Evolutionary conservation across 495 filamentous ascomycete genomes (phyloP), one percentile per base, ranked within the genome.

Genomic region (Delitschia confertaspora): DNA sequence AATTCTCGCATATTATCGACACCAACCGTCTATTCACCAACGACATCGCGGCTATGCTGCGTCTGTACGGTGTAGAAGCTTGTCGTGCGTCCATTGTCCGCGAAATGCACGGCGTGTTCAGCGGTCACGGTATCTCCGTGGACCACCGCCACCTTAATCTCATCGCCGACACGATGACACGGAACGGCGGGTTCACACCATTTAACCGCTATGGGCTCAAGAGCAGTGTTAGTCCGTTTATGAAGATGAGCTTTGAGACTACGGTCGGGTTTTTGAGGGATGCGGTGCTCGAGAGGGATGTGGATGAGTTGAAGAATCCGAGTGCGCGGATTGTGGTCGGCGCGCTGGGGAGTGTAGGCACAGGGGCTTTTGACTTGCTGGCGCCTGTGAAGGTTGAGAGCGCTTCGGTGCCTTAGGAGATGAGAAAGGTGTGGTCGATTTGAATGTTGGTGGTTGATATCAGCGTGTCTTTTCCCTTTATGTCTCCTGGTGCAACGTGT

Each of bases 241-340:
- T 88, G 64, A 95, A 95, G 73, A 95, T 95, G 87, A 93, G 85
- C 63, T 96, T 95, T 69, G 88, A 99, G 72, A 96, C 91, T 4
- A 96, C 91, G 16, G 75, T 94, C 24, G 82, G 82, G 1, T 95
- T 93, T 68, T 71, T 96, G 61, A 84, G 80, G 60, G 89, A 95
- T 52, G 88, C 89, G 19, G 85, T 93, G 13, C 62, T 89, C 30
- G 87, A 95, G 55, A 76, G 82, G 38, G 91, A 94, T 61, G 82
- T 78, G 70, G 91, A 99, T 65, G 81, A 84, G 57, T 71, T 99
- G 39, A 80, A 72, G 45, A 85, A 78, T 51, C 93, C 91, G 3
- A 88, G 82, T 62, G 79, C 81, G 47, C 75, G 88, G 46, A 87
- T 99, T 63, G 85, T 95, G 42, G 73, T 89, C 43, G 91, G 91